Percentiles rank a stretch among this genome's conserved stretches.
Conservation (phyloP, 768 basidiomycete genomes). For the Panaeolus papilionaceus region DNA sequence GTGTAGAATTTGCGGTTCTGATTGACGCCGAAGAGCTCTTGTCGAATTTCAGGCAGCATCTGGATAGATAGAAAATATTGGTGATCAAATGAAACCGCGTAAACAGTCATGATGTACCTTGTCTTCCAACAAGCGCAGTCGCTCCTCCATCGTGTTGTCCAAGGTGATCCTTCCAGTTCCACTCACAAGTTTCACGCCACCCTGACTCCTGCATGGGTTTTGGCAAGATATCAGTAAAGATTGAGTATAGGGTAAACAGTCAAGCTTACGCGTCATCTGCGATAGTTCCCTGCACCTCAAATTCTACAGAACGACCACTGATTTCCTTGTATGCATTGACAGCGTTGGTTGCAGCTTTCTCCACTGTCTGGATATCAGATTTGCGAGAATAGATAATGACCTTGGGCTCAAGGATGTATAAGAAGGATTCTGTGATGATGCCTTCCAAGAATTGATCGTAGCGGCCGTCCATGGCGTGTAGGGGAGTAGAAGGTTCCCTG, state of each 20-base stretch:
- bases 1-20: constrained; percentile 93
- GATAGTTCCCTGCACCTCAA: constrained; percentile 66
- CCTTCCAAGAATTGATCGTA: constrained; percentile 87
- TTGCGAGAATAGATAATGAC: constrained; percentile 72
- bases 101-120: constrained; percentile 55
- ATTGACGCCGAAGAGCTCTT: constrained; percentile 88
- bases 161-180: constrained; percentile 82
- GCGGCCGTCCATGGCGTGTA: constrained; percentile 67
- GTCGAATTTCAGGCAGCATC: constrained; percentile 97
- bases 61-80: constrained; percentile 32
- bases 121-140: constrained; percentile 88
- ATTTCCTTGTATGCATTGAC: constrained; percentile 73
- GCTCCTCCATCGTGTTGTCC: constrained; percentile 94
- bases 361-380: constrained; percentile 65
- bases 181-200: constrained; percentile 81
- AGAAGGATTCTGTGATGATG: constrained; percentile 84
- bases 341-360: constrained; percentile 72
- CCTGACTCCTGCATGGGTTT: constrained; percentile 59
- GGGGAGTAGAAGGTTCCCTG: constrained; percentile 63
- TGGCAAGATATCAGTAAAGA: neutral
- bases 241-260: neutral
- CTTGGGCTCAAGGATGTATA: constrained; percentile 78
- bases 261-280: constrained; percentile 68
- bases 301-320: constrained; percentile 69
- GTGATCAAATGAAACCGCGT: neutral